Evolutionary conservation across 805 yeast genomes (phyloP), one percentile per base, ranked within the genome.

Genomic region (Candida manassasensis): DNA sequence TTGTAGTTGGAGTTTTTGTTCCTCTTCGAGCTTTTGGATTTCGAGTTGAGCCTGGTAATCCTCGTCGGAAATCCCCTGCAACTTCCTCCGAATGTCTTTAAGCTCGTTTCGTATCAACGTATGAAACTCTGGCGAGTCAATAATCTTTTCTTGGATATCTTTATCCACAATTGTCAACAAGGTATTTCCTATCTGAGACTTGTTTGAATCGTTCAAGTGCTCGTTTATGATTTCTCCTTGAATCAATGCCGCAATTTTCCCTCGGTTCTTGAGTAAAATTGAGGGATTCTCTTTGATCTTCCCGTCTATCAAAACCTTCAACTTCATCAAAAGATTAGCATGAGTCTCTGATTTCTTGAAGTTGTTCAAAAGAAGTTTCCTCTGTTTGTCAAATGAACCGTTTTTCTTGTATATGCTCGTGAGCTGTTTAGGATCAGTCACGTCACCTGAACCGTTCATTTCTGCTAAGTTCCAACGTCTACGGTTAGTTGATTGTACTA

Each of bases 171-270:
- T 63, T 32, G 61, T 57, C 18, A 67, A 44, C 13, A 67, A 44
- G n/a, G 58, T 39, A 19, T 43, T 40, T 3, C 34, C 34, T 15
- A n/a, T 13, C n/a, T 19, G 26, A 13, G 31, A 6, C 11, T 26
- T 24, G 11, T 21, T 27, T 18, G 29, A 18, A 12, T 34, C 29
- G 10, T 34, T 27, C 26, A 34, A 12, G 32, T 52, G 56, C 32
- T 54, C 49, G 41, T 49, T 48, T 35, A 71, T 61, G 30, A 74
- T 63, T 22, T 69, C 71, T 2, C 79, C 75, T 43, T 74, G 79
- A 2, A 75, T 67, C 39, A 74, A 49, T 0, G 79, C 79, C 0
- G 69, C 71, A 48, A 71, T 58, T 32, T 66, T 71, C 2, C 77
- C 79, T 35, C 62, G 69, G 50, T 73, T 75, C 45, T 71, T 63